Evolutionary conservation across 164 flowering plant species (phyloP).

Genomic region (Stephania cephalantha): DNA sequence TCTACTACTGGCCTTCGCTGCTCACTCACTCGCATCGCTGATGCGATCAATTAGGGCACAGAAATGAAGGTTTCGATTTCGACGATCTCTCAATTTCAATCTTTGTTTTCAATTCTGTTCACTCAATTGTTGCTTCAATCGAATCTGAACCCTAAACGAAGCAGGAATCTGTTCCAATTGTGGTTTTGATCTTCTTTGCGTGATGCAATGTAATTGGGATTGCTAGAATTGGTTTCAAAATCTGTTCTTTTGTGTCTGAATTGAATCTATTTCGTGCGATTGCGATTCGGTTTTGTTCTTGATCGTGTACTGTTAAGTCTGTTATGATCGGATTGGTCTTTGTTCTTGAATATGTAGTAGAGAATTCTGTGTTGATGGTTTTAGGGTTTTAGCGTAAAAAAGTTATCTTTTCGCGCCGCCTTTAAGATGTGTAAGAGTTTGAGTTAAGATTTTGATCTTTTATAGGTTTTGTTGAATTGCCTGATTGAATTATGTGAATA

Average conservation of each 20-base stretch:
- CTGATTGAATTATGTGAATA: neutral
- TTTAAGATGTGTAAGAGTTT: neutral
- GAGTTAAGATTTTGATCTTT: no score
- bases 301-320: neutral
- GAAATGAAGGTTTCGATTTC: slow-evolving; percentile 5
- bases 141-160: neutral
- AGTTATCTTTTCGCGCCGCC: no score
- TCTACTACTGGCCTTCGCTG: neutral
- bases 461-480: neutral
- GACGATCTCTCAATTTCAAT: neutral
- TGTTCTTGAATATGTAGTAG: no score
- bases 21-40: neutral
- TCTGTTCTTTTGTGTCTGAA: no score
- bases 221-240: neutral
- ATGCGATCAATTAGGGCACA: slow-evolving; percentile 4
- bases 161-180: neutral
- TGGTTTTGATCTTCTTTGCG: neutral
- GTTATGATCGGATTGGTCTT: neutral
- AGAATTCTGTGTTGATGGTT: no score
- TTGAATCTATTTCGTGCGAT: no score
- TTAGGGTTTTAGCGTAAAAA: no score
- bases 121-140: neutral
- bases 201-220: neutral
- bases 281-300: neutral
- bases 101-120: neutral